A percentile compares a stretch with the other conserved stretches of the same genome.
phyloP scores from a whole-genome alignment of 257 asterid genomes.

The Scutellaria minor region DNA sequence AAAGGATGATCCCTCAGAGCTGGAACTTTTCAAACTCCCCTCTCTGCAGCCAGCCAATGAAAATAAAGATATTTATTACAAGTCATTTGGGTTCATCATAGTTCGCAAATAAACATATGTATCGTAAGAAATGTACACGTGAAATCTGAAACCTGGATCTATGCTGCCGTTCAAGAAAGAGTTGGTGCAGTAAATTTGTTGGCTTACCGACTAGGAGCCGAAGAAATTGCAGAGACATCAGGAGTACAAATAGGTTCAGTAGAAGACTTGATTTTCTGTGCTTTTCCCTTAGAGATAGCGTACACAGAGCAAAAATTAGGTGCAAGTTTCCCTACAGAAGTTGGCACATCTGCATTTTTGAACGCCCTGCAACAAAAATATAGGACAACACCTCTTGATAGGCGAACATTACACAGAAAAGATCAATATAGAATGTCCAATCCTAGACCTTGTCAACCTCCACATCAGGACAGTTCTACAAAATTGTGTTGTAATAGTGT shows the following conservation, averaged over 20 bases:
- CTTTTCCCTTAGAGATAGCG: conserved; percentile 53
- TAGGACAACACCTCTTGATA: conserved; percentile 1
- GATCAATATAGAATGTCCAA: not conserved
- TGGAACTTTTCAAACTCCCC: conserved; percentile 43
- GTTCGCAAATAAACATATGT: not conserved
- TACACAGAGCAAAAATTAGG: conserved; percentile 72
- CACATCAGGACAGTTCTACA: not conserved
- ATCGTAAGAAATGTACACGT: not conserved
- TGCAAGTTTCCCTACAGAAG: conserved; percentile 51
- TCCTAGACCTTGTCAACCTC: not conserved
- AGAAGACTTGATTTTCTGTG: conserved; percentile 49
- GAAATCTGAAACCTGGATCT: not conserved
- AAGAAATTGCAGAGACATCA: conserved; percentile 27
- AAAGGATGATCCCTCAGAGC: conserved; percentile 34
- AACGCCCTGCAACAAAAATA: conserved; percentile 60
- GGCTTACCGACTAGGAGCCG: conserved; percentile 44
- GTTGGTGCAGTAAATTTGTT: not conserved
- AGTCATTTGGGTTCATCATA: not conserved
- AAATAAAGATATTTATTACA: not conserved
- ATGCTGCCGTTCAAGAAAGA: not conserved
- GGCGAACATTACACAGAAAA: not conserved
- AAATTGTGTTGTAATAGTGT: too few species aligned
- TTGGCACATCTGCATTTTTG: conserved; percentile 57
- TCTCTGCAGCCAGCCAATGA: conserved; percentile 41
- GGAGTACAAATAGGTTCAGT: conserved; percentile 41